Conservation (phyloP, 768 basidiomycete genomes). For the Pseudohyphozyma bogoriensis region DNA sequence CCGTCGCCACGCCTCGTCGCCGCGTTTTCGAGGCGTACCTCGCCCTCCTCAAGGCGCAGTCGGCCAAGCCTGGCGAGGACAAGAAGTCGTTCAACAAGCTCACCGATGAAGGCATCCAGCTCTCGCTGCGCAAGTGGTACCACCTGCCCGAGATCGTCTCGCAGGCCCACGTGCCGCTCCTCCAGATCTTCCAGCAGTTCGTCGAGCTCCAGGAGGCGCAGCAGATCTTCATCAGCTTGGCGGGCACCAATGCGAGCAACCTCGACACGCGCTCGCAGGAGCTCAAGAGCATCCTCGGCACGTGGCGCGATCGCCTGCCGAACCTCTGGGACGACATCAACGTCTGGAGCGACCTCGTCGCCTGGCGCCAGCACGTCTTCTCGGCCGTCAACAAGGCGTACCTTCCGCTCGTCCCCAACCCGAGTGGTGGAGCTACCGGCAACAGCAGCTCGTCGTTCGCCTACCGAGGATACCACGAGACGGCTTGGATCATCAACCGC, state of each 20-base stretch:
- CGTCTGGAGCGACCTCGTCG: slow-evolving; percentile 97
- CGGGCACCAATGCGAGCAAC: slow-evolving; percentile 73
- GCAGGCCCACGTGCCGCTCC: slow-evolving; percentile 80
- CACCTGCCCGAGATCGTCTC: slow-evolving; percentile 75
- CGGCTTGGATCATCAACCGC: slow-evolving; percentile 99
- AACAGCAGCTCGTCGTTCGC: slow-evolving; percentile 59
- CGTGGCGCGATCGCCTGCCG: slow-evolving; percentile 93
- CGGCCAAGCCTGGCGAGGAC: slow-evolving; percentile 27
- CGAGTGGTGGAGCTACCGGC: slow-evolving; percentile 30
- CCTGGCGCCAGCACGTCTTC: slow-evolving; percentile 98
- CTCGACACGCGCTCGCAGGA: slow-evolving; percentile 91
- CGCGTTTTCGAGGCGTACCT: slow-evolving; percentile 96
- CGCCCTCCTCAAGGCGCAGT: slow-evolving; percentile 62
- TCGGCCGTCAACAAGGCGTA: slow-evolving; percentile 92
- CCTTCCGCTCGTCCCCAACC: slow-evolving; percentile 68
- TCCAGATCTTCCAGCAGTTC: slow-evolving; percentile 98
- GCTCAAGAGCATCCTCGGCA: slow-evolving; percentile 88
- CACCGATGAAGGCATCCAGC: slow-evolving; percentile 91
- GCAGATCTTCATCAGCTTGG: slow-evolving; percentile 82
- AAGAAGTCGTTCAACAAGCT: slow-evolving; percentile 68
- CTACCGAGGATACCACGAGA: slow-evolving; percentile 95
- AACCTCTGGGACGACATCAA: slow-evolving; percentile 95
- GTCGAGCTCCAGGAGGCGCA: slow-evolving; percentile 89
- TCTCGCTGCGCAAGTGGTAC: slow-evolving; percentile 92
- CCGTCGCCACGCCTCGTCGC: slow-evolving; percentile 85